Evolutionary conservation across 345 rosid genomes (phyloP), one percentile per base, ranked within the genome.

Genomic region (Erodium maritimum): DNA sequence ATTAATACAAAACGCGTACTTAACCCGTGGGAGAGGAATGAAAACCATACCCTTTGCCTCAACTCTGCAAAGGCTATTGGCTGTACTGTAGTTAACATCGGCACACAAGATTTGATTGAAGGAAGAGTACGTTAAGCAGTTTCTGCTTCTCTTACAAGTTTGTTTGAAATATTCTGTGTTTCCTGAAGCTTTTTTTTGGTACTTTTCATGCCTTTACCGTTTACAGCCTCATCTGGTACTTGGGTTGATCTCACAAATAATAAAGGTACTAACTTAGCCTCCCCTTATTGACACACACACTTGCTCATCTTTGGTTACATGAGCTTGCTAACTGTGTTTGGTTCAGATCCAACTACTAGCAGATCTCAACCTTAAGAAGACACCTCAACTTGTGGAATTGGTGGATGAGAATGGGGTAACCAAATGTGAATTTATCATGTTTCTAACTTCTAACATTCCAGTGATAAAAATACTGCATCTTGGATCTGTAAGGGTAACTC

Each of bases 11-110:
- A 91, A 75, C 68, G 61, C 52, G 84, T 88, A 52, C 91, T 91
- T 62, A 91, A 88, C 60, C 87, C 80, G 0, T 91, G 95, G 96
- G 96, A 91, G 78, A 84, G 88, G 77, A 88, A 81, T 71, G 96
- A n/a, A n/a, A n/a, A n/a, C n/a, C n/a, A n/a, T n/a, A n/a, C n/a
- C n/a, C n/a, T n/a, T n/a, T n/a, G n/a, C n/a, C n/a, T n/a, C n/a
- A n/a, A n/a, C n/a, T n/a, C n/a, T n/a, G n/a, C n/a, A n/a, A n/a
- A n/a, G n/a, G n/a, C n/a, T n/a, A n/a, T n/a, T n/a, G n/a, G n/a
- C n/a, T n/a, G n/a, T n/a, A n/a, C n/a, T n/a, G n/a, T n/a, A n/a
- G n/a, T n/a, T n/a, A n/a, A n/a, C n/a, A n/a, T n/a, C n/a, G n/a
- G n/a, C n/a, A n/a, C 84, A 34, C 88, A 88, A 62, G 98, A 88